A percentile compares a stretch with the other conserved stretches of the same genome.
Conservation (phyloP, 495 filamentous ascomycete species). For the Penicillium parvum region DNA sequence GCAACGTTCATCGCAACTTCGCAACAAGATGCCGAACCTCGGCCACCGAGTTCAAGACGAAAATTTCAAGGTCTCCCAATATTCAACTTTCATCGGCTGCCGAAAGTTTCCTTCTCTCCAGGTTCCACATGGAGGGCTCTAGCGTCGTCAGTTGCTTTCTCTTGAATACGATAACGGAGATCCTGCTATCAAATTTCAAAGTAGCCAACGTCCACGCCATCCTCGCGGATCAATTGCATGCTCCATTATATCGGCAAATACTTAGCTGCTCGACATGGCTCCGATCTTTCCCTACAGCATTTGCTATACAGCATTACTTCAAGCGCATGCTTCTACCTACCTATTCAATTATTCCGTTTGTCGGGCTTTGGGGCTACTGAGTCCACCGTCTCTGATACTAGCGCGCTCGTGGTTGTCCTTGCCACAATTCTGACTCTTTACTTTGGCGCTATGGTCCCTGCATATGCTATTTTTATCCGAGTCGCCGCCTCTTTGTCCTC, state of each 20-base stretch:
- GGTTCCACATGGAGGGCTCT: background rate
- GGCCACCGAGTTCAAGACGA: background rate
- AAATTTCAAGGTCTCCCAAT: constrained; percentile 8
- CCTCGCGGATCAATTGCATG: background rate
- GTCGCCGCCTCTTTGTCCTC: constrained; percentile 2
- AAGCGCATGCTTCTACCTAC: constrained; percentile 4
- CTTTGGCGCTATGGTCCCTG: constrained; percentile 1
- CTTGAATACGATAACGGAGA: background rate
- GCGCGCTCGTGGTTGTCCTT: background rate
- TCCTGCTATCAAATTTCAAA: constrained; percentile 7
- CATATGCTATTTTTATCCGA: constrained; percentile 6
- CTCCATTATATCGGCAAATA: background rate
- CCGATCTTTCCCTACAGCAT: constrained; percentile 1
- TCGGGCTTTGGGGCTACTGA: background rate
- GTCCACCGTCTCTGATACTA: background rate
- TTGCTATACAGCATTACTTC: constrained; percentile 4
- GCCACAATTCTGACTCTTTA: background rate
- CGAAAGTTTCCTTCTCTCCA: constrained; percentile 3
- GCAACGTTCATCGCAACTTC: constrained; percentile 1
- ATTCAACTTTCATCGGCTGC: constrained; percentile 2
- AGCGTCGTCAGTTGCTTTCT: background rate
- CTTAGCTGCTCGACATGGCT: constrained; percentile 1
- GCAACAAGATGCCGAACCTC: background rate
- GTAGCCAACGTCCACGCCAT: constrained; percentile 7
- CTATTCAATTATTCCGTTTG: background rate